Evolutionary conservation across 495 filamentous ascomycete species (phyloP).

Genomic region (Penicillium pulvis): DNA sequence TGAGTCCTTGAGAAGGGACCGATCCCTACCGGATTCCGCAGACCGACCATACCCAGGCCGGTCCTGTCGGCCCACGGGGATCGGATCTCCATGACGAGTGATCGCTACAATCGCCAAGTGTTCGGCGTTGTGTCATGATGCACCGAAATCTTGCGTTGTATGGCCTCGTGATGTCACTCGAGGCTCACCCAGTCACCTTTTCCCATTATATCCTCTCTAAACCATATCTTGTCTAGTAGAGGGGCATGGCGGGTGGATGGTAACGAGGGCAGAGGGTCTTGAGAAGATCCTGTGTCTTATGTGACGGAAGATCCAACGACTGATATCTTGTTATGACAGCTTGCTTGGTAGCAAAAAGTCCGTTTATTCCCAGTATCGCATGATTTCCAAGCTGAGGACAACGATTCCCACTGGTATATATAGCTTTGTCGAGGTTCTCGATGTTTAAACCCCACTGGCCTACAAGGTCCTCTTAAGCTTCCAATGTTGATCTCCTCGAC

Average conservation of each 20-base stretch:
- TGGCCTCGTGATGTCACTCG: conserved; percentile 18
- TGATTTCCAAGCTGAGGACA: conserved; percentile 10
- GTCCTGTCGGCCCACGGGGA: conserved; percentile 27
- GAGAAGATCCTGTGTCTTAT: conserved; percentile 25
- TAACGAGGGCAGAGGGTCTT: conserved; percentile 16
- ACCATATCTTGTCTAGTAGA: conserved; percentile 6
- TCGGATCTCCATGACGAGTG: conserved; percentile 31
- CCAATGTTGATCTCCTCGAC: neutral
- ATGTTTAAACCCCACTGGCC: neutral
- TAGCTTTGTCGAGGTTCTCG: neutral
- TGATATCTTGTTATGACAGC: conserved; percentile 38
- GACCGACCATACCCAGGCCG: conserved; percentile 23
- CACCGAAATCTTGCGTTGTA: conserved; percentile 15
- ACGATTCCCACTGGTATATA: conserved; percentile 13
- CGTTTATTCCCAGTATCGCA: conserved; percentile 28
- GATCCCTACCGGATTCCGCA: conserved; percentile 26
- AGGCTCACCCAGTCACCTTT: conserved; percentile 12
- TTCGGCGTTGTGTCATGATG: conserved; percentile 11
- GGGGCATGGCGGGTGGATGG: conserved; percentile 16
- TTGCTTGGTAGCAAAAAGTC: conserved; percentile 39
- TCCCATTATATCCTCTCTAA: conserved; percentile 2
- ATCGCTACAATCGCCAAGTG: conserved; percentile 20
- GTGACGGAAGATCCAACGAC: conserved; percentile 33
- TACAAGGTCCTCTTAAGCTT: conserved; percentile 2
- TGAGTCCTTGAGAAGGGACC: conserved; percentile 32